Base-by-base conservation (phyloP, 2,329 filamentous ascomycete species). In the Phaeosphaeriaceae sp. region DNA sequence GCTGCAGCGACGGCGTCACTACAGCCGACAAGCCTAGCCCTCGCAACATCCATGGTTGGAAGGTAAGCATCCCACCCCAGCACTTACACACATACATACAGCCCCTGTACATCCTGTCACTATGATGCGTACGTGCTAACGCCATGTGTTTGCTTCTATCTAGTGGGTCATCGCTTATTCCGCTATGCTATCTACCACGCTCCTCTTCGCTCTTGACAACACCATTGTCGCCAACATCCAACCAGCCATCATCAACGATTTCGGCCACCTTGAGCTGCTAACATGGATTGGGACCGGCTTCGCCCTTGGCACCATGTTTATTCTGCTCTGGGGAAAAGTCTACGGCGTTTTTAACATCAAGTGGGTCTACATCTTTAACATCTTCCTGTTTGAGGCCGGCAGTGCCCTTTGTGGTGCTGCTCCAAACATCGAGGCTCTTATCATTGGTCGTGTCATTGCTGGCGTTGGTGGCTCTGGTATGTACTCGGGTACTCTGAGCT, bases 391-490 rank as follows among this genome's bases (percentile, higher is more conserved):
- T 41, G 49, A 61, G 44, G 60, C 54, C 30, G 69, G 63, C 21
- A 60, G 51, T 8, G 64, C 66, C 9, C 30, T 73, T n/a, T 73
- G 70, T 20, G 67, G 66, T 38, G 59, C 54, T 18, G 65, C 68
- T 13, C 63, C 64, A 1, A 53, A 36, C 21, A 71, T 73, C 41
- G 55, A 62, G 8, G 56, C 61, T 2, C 28, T 66, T 35, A 69
- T 73, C 36, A 61, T 79, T 9, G 79, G 79, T 3, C 70, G 79
- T 5, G 76, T 71, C 13, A 66, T 80, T 26, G 72, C 72, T 36
- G 79, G 79, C 29, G 58, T 75, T n/a, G 78, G 79, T 6, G 78
- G 77, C 1, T 59, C 60, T 6, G 79, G 77, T 15, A 71, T 77
- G 58, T 80, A 79, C 40, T 39, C 66, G 6, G 75, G 74, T 13